Percentiles rank a stretch among this genome's conserved stretches.
These are phyloP conservation scores for Cryptococcus sp. DNA, from an alignment of 1,284 basidiomycete genomes.

Conservation along the genomic window DNA sequence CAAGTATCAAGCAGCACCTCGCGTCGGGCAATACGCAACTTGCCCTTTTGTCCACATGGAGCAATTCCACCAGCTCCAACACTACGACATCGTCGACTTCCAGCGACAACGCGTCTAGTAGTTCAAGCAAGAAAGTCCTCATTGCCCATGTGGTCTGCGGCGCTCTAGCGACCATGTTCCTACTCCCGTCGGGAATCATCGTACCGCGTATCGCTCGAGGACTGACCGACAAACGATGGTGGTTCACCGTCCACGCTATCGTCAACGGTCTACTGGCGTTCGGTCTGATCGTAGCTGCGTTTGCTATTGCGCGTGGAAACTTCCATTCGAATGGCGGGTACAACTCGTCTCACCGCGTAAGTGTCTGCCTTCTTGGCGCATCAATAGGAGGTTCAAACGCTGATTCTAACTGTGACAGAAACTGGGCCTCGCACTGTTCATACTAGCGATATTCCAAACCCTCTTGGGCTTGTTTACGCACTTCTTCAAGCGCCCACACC, in stretches of 20 bases:
- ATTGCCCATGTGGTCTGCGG: slow-evolving; percentile 63
- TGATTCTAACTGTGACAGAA: slow-evolving; percentile 48
- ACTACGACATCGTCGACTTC: background rate
- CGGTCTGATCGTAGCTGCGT: slow-evolving; percentile 59
- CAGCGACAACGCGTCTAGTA: background rate
- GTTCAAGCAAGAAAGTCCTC: slow-evolving; percentile 52
- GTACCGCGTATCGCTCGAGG: slow-evolving; percentile 64
- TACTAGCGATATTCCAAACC: slow-evolving; percentile 64
- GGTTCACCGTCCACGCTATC: slow-evolving; percentile 62
- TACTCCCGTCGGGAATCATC: slow-evolving; percentile 64
- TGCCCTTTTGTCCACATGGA: slow-evolving; percentile 25
- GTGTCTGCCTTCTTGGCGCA: slow-evolving; percentile 3
- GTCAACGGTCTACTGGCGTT: slow-evolving; percentile 62
- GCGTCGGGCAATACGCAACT: slow-evolving; percentile 54
- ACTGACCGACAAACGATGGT: slow-evolving; percentile 55
- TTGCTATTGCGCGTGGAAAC: slow-evolving; percentile 38
- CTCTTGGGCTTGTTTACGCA: slow-evolving; percentile 64
- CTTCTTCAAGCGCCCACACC: slow-evolving; percentile 37
- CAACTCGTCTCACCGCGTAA: slow-evolving; percentile 30
- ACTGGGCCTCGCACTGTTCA: slow-evolving; percentile 63
- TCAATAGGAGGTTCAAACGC: background rate
- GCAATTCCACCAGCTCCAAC: slow-evolving; percentile 7
- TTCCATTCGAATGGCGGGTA: slow-evolving; percentile 19
- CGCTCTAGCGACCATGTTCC: slow-evolving; percentile 61
- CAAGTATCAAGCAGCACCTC: slow-evolving; percentile 56